A percentile compares a stretch with the other conserved stretches of the same genome.
Conservation (phyloP, 2,329 filamentous ascomycete genomes). For the Penicillium sp. region DNA sequence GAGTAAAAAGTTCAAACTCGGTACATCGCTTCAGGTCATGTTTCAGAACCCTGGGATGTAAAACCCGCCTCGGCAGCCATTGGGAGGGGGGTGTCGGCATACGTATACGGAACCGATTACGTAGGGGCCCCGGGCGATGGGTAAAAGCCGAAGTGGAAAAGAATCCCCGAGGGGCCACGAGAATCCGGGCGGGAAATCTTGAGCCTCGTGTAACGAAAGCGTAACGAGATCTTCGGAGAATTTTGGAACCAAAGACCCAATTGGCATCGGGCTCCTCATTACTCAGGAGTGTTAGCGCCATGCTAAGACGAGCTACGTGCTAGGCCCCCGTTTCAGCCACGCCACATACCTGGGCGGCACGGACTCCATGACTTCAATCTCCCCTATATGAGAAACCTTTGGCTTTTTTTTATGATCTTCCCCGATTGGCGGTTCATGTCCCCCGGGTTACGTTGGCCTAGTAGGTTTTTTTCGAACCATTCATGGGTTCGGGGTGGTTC, state of each 20-base stretch:
- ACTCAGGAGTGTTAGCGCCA: neutral
- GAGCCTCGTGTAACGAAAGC: neutral
- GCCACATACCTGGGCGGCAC: conserved; percentile 10
- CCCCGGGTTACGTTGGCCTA: neutral
- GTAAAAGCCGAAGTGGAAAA: neutral
- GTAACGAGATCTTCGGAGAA: neutral
- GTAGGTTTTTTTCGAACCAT: neutral
- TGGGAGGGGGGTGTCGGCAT: neutral
- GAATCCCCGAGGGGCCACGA: neutral
- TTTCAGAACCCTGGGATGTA: neutral
- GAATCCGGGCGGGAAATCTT: neutral
- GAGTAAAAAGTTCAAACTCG: neutral
- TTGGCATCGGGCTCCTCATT: neutral
- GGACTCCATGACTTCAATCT: neutral
- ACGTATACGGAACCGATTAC: neutral
- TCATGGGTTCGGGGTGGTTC: neutral
- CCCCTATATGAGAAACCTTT: neutral
- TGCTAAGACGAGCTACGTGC: neutral
- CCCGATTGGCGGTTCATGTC: neutral
- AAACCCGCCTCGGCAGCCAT: neutral
- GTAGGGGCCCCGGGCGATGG: neutral
- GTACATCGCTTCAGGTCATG: neutral
- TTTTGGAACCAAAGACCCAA: neutral
- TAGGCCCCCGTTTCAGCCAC: conserved; percentile 16
- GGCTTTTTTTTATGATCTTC: neutral